Evolutionary conservation across 306 rosid genomes (phyloP).

Genomic region (Vigna angularis): DNA sequence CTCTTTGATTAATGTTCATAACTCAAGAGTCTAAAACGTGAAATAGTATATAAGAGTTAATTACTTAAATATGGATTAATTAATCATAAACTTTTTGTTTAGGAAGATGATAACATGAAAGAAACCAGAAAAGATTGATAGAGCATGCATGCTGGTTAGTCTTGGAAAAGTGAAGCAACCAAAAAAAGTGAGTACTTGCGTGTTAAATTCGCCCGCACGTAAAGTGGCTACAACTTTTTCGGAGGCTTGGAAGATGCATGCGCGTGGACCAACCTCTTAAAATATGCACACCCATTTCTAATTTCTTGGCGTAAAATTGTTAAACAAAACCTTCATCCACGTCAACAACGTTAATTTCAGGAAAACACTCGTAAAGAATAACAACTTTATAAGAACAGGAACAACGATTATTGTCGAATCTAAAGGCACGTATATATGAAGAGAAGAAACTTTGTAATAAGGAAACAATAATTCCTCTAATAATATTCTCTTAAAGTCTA

Average conservation of each 20-base stretch:
- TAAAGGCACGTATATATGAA: too few species aligned
- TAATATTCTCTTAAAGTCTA: neutral
- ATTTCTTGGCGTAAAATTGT: neutral
- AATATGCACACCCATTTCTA: neutral
- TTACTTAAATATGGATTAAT: too few species aligned
- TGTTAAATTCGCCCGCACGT: conserved; percentile 43
- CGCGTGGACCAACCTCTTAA: conserved; percentile 38
- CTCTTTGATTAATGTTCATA: too few species aligned
- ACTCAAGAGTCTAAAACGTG: too few species aligned
- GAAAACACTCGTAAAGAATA: too few species aligned
- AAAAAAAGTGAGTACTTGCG: conserved; percentile 36
- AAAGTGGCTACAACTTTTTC: conserved; percentile 43
- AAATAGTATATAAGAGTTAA: too few species aligned
- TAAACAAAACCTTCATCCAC: neutral
- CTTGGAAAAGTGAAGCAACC: conserved; percentile 36
- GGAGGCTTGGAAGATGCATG: conserved; percentile 33
- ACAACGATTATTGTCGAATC: too few species aligned
- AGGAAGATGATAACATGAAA: neutral
- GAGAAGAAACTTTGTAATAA: neutral
- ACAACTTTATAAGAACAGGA: too few species aligned
- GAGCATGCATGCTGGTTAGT: conserved; percentile 35
- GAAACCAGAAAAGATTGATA: conserved; percentile 29
- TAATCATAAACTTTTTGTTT: neutral
- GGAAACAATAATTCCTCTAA: neutral
- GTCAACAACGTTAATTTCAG: too few species aligned